Base-by-base conservation (phyloP, 176 grass and related monocot genomes). In the Puccinellia tenuiflora region DNA sequence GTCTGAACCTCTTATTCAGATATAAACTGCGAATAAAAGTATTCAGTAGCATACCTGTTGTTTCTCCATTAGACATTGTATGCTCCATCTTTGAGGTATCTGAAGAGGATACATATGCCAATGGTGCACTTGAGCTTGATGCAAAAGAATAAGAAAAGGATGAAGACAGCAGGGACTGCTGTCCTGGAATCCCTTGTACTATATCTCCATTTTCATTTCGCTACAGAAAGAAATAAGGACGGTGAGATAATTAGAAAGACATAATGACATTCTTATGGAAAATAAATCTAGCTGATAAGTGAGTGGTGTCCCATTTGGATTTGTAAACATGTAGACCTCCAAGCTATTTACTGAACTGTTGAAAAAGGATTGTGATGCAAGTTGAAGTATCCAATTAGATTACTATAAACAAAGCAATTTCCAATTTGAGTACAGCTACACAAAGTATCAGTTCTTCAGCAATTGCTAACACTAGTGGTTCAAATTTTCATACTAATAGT, bases 121-220 rank as follows among this genome's bases (percentile, higher is more conserved):
- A 73, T 6, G 37, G 34, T 45, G 3, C 67, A 76, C 61, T 87
- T 28, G 86, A 88, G 82, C 75, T 88, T 74, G 81, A 84, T 22
- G 45, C 75, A 35, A 79, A 46, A 3, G 55, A 72, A 30, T 53
- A 78, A 77, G 68, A 62, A 43, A 14, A 25, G 45, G 43, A 73
- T 10, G 81, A 30, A 45, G 75, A 52, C n/a, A 20, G 34, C 40
- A 68, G 11, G 34, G 43, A 24, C 43, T 6, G 81, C 14, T 53
- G 34, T 43, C 43, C 45, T 45, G 42, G 73, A 69, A 31, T 73
- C 21, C 31, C 5, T 76, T 62, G 74, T 52, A 71, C 17, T 29
- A 1, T 43, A 28, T 71, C 52, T 43, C 6, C 34, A 60, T 53
- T 29, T 87, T 80, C 54, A 34, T 76, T 82, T 60, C 12, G 72